phyloP scores from a whole-genome alignment of 371 early-diverging fungal species.

The Apophysomyces elegans region DNA sequence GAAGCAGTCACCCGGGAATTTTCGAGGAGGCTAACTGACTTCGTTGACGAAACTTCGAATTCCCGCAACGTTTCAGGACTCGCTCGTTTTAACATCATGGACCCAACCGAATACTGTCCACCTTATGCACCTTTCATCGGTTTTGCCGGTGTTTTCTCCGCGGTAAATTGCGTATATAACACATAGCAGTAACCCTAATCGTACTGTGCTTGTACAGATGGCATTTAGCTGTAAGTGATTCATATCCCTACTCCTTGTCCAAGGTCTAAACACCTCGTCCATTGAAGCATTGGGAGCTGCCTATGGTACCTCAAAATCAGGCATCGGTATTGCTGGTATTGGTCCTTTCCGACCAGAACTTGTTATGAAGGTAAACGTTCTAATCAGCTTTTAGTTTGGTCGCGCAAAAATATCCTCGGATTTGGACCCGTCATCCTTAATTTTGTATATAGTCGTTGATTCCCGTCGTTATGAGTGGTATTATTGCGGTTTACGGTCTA shows the following conservation, averaged over 20 bases:
- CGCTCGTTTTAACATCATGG: conserved; percentile 23
- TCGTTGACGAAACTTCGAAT: neutral
- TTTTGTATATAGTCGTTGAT: conserved; percentile 60
- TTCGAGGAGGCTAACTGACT: conserved; percentile 19
- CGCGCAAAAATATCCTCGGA: too few relatives aligned
- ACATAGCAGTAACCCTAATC: neutral
- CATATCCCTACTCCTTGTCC: neutral
- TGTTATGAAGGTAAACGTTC: conserved; percentile 70
- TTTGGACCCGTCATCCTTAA: neutral
- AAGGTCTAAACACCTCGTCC: neutral
- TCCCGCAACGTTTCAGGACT: neutral
- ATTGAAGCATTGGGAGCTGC: conserved; percentile 85
- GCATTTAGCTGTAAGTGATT: conserved; percentile 45
- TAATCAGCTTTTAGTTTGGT: neutral
- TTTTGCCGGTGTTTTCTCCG: conserved; percentile 54
- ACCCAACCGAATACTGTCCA: conserved; percentile 49
- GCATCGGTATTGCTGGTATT: conserved; percentile 88
- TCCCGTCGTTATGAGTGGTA: conserved; percentile 95
- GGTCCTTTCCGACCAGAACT: conserved; percentile 89
- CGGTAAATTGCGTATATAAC: conserved; percentile 28
- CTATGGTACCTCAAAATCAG: conserved; percentile 92
- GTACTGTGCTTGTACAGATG: conserved; percentile 31
- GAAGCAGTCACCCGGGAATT: too few relatives aligned
- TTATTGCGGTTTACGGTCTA: conserved; percentile 90
- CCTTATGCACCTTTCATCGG: conserved; percentile 54